Base-by-base conservation (phyloP, 495 filamentous ascomycete genomes). In the Penicillium roqueforti region DNA sequence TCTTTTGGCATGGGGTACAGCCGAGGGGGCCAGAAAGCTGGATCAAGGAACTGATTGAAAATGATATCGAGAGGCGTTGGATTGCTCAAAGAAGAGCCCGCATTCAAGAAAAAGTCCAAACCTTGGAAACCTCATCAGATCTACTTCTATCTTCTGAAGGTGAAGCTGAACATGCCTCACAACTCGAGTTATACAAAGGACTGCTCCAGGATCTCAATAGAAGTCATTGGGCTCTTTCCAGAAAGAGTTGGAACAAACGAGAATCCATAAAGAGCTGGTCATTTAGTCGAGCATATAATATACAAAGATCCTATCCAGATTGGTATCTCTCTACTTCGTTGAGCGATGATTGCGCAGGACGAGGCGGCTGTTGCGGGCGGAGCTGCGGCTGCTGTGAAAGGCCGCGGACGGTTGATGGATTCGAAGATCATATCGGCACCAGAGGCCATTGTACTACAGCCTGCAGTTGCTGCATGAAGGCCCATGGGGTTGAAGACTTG, bases 361-460 rank as follows among this genome's bases (percentile, higher is more conserved):
- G 47, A 25, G 47, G 32, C 8, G 47, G 47, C n/a, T 49, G 47
- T 10, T 49, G 47, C 37, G 32, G 31, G 9, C 20, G 47, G 9
- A 11, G 36, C 6, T 49, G 10, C 28, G 28, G 28, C 28, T 31
- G 28, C 28, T 31, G 28, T 31, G 4, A 31, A 10, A 31, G 10
- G 1, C 10, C 4, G 10, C 28, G 28, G 28, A 31, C 28, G 3
- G 10, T 31, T 9, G 10, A 10, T 31, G 28, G 28, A 11, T 31
- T 31, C 10, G 28, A 31, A 11, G 28, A 31, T 31, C 3, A 2
- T 31, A 31, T 31, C 28, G 4, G 13, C 3, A 31, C 28, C 4
- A 9, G 19, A 31, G 47, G 47, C 5, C 47, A 49, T 19, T 38
- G 32, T 11, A 49, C 32, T 8, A 22, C 31, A 19, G 18, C 47